These are phyloP conservation scores for Aspergillus kassunensis DNA, from an alignment of 495 filamentous ascomycete genomes.

Conservation along the genomic window DNA sequence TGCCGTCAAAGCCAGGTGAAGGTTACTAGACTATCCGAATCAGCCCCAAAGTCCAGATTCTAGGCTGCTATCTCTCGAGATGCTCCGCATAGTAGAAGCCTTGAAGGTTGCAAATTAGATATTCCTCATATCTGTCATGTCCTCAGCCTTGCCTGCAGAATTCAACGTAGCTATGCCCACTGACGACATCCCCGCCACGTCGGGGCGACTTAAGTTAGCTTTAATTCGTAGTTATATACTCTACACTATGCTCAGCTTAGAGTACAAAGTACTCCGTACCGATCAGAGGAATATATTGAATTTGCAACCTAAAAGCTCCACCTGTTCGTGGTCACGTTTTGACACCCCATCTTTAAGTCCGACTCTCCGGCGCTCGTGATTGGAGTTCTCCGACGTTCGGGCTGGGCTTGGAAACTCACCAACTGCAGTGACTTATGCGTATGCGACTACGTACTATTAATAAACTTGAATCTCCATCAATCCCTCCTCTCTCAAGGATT, in stretches of 20 bases:
- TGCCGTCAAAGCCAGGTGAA: no score
- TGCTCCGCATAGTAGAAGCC: no score
- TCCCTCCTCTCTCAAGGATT: constrained; percentile 1
- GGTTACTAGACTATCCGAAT: no score
- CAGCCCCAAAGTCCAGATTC: no score
- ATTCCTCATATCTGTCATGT: no score
- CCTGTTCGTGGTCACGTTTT: constrained; percentile 11
- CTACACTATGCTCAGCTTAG: no score
- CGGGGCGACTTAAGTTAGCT: no score
- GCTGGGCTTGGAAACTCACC: background rate
- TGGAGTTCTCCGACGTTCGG: constrained; percentile 1
- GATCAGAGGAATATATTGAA: no score
- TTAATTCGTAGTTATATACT: no score
- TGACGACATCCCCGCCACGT: background rate
- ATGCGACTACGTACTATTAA: constrained; percentile 17
- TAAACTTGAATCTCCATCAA: constrained; percentile 11
- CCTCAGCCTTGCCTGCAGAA: background rate
- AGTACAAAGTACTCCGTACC: no score
- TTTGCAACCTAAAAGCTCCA: constrained; percentile 5
- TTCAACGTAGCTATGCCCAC: background rate
- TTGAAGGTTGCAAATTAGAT: no score
- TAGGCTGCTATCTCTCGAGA: no score
- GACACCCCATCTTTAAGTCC: constrained; percentile 3
- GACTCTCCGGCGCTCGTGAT: constrained; percentile 4
- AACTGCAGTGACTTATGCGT: constrained; percentile 3